Base-by-base conservation (phyloP, 768 basidiomycete species). In the Sistotremastrum niveocremeum region DNA sequence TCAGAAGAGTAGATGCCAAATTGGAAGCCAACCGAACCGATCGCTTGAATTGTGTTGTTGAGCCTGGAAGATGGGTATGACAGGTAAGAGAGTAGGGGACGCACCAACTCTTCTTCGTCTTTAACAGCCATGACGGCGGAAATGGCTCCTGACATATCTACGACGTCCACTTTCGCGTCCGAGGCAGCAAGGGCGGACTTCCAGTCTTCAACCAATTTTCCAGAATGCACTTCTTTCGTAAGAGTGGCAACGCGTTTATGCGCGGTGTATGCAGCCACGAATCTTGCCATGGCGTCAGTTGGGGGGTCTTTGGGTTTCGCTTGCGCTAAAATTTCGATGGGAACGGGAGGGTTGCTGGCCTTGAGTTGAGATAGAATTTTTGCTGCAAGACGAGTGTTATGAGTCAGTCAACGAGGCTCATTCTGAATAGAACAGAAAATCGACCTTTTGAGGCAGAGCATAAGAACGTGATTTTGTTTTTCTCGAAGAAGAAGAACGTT, bases 191-290 rank as follows among this genome's bases (percentile, higher is more conserved):
- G 57, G 11, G 73, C 70, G 42, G 73, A 73, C 49, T 79, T 79
- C 91, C 91, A 98, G 51, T 95, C 93, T 31, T 74, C 72, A 28
- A 87, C 71, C 47, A 95, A 65, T 62, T 94, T 95, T 49, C 95
- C 95, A 0, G 76, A 67, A 54, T 83, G 83, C 9, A 74, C 65
- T 61, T 99, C 94, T 65, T 95, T 98, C 20, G 71, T 60, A 37
- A 97, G 71, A 2, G 74, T 71, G 34, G 84, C 94, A 41, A 89
- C 76, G 49, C 77, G 76, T 52, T 71, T 70, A 52, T 74, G 65
- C 4, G 72, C 70, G n/a, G 69, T 65, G 57, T 82, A 86, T 6
- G 67, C 65, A 42, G 73, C 66, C 2, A 81, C 62, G 53, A 90
- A 81, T 46, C 76, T 77, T 5, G 78, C 70, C 5, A 93, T 60